These are phyloP conservation scores for Alternaria ethzedia DNA, from an alignment of 2,329 filamentous ascomycete species.

Conservation along the genomic window DNA sequence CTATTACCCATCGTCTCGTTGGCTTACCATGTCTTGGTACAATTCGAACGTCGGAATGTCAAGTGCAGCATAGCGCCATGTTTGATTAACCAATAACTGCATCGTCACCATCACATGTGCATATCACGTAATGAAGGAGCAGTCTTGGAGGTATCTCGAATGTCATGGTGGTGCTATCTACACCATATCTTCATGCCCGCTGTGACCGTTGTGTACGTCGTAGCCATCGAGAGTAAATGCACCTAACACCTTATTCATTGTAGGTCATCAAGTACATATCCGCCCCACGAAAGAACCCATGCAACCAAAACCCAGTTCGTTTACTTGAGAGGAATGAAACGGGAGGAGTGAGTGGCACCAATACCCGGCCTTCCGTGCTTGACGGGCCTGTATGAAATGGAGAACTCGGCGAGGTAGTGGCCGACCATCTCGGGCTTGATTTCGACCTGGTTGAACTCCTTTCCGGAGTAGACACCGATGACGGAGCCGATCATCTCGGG, in stretches of 20 bases:
- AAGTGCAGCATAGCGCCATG: neutral
- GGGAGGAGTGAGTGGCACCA: constrained; percentile 99
- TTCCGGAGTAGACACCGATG: constrained; percentile 99
- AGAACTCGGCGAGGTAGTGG: constrained; percentile 99
- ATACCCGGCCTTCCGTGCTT: constrained; percentile 99
- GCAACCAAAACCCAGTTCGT: constrained; percentile 49
- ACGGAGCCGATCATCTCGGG: constrained; percentile 99
- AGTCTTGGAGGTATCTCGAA: constrained; percentile 38
- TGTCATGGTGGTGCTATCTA: constrained; percentile 41
- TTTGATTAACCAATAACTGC: neutral
- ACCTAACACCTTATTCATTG: constrained; percentile 49
- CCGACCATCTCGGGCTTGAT: constrained; percentile 99
- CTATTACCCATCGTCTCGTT: neutral
- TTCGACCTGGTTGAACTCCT: constrained; percentile 99
- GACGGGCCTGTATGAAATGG: constrained; percentile 99
- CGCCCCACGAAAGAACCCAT: constrained; percentile 47
- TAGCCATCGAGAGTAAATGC: constrained; percentile 43
- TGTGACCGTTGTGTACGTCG: constrained; percentile 39
- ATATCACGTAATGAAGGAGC: neutral
- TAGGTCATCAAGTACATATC: constrained; percentile 51
- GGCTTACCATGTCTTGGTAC: neutral
- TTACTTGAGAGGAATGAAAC: constrained; percentile 99
- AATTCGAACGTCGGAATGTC: neutral
- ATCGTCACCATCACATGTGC: neutral
- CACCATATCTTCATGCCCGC: constrained; percentile 39